Evolutionary conservation across 192 early-diverging fungal species (phyloP).

Genomic region (Backusella morwellensis): DNA sequence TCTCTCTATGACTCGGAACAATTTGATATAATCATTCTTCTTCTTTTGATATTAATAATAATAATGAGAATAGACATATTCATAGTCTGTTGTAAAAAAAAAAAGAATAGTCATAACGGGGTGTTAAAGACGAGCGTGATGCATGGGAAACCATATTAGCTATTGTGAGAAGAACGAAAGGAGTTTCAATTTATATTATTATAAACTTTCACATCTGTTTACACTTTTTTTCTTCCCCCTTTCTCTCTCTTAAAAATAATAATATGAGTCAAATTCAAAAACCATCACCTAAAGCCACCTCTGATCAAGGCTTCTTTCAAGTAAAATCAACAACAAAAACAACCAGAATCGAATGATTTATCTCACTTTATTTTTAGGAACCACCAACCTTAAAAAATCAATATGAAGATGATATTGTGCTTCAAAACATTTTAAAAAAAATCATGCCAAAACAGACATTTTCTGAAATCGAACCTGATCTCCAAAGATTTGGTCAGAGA

Average conservation of each 20-base stretch:
- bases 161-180: background rate
- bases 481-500: slow-evolving; percentile 34
- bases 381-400: slow-evolving; percentile 29
- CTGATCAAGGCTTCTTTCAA: slow-evolving; percentile 30
- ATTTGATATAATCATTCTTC: too few species aligned
- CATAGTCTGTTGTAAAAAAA: too few species aligned
- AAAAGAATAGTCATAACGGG: too few species aligned
- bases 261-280: background rate
- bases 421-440: slow-evolving; percentile 48
- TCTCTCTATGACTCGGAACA: too few species aligned
- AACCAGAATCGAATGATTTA: too few species aligned
- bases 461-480: slow-evolving; percentile 45
- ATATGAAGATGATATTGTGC: slow-evolving; percentile 44
- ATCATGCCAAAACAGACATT: slow-evolving; percentile 47
- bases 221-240: background rate
- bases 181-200: background rate
- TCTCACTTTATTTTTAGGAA: background rate
- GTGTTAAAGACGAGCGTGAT: too few species aligned
- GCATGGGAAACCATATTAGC: background rate
- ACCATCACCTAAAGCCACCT: slow-evolving; percentile 16
- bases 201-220: background rate
- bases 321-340: slow-evolving; percentile 1
- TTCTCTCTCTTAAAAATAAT: background rate
- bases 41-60: too few species aligned
- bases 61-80: too few species aligned